Evolutionary conservation across 768 basidiomycete genomes (phyloP).

Genomic region (Tulasnella sp.): DNA sequence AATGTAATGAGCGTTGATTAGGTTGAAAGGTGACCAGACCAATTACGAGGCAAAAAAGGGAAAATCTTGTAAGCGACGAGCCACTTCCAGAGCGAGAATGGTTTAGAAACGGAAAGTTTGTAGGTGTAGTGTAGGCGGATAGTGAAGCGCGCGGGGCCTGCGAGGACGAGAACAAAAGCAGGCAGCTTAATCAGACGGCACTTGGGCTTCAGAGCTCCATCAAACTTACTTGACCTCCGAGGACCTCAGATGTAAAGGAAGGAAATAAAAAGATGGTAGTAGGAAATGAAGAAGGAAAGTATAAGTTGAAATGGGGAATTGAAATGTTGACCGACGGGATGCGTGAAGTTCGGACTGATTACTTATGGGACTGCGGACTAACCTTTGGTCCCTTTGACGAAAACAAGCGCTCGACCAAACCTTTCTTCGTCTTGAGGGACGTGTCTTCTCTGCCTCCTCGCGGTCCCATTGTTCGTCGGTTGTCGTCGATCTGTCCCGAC

Average conservation of each 20-base stretch:
- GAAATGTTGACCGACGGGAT: not conserved
- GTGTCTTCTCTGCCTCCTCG: not conserved
- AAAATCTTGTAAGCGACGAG: not conserved
- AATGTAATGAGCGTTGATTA: not conserved
- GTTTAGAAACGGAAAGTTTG: not conserved
- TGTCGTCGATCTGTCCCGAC: not conserved
- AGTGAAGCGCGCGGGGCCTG: not conserved
- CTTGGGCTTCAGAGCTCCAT: not conserved
- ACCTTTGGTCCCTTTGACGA: constrained; percentile 5
- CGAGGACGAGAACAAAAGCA: not conserved
- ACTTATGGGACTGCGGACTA: not conserved
- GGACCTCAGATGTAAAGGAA: not conserved
- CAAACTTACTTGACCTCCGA: not conserved
- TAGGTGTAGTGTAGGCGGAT: not conserved
- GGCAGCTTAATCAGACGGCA: not conserved
- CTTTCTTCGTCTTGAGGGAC: constrained; percentile 2
- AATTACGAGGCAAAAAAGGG: not conserved
- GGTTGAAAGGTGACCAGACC: not conserved
- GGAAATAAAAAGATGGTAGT: not conserved
- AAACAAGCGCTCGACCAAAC: not conserved
- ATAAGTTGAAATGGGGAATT: not conserved
- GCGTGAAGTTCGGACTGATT: not conserved
- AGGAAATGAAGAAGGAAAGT: not conserved
- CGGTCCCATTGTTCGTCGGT: not conserved
- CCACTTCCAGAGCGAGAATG: not conserved